Base-by-base conservation (phyloP, 176 grass and related monocot species). In the Luzula sylvatica region DNA sequence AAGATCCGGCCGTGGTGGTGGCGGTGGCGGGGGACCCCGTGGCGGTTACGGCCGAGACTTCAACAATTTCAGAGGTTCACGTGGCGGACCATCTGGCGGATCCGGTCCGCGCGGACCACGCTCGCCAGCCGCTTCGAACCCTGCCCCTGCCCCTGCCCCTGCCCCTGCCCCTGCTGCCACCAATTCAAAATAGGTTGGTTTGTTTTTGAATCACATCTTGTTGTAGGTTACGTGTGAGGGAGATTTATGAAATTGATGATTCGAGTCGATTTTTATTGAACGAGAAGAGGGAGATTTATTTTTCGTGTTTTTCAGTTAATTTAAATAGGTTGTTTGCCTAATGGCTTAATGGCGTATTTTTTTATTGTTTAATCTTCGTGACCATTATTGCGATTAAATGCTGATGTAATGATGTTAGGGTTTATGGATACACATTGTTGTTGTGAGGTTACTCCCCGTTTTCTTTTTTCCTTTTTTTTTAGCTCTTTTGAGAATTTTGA, bases 41-140 rank as follows among this genome's bases (percentile, higher is more conserved):
- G 78, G 86, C 48, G 81, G 78, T 13, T 81, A 87, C 14, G 78
- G 72, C 61, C 65, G 54, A 45, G 61, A 75, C 14, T 78, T 89
- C 46, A 89, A 74, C 46, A 74, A 81, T 9, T 68, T 64, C 50
- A 86, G 74, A 73, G 73, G 78, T 56, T 67, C 72, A 27, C 64
- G 85, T 42, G 85, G 81, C 38, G 72, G 77, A 92, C 64, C 93
- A 98, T 65, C 72, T 0, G 86, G 89, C 24, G 81, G 30, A 43
- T 35, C 81, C 3, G 78, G 78, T 23, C 74, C 81, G 52, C 85
- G 82, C 20, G 77, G 55, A 8, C 18, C 68, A 16, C 68, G 55
- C 6, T 15, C 68, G 15, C 72, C 56, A 11, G 25, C 81, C n/a
- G n/a, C n/a, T n/a, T n/a, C n/a, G n/a, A n/a, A n/a, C 18, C 57